Conservation (phyloP, 2,329 filamentous ascomycete genomes). For the Curvularia sp. region DNA sequence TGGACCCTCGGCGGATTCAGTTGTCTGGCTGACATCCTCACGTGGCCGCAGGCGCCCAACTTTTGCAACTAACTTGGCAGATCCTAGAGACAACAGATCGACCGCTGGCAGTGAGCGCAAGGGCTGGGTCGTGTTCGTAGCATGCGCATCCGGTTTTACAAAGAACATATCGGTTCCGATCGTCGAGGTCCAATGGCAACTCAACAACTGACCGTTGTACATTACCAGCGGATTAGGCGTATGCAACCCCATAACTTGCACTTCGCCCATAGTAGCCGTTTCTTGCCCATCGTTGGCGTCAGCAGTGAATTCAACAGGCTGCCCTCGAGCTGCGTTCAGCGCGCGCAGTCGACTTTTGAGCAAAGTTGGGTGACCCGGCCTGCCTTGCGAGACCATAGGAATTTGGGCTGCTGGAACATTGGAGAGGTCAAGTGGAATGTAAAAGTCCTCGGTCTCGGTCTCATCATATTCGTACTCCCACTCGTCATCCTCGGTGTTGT, state of each 20-base stretch:
- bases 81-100: constrained; percentile 75
- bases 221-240: constrained; percentile 77
- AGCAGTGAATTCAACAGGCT: constrained; percentile 16
- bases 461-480: constrained; percentile 69
- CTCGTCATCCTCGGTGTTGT: constrained; percentile 51
- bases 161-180: constrained; percentile 87
- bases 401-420: constrained; percentile 42
- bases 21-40: constrained; percentile 30
- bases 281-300: constrained; percentile 22
- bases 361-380: constrained; percentile 35
- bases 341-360: constrained; percentile 42
- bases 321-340: constrained; percentile 34
- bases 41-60: constrained; percentile 64
- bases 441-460: constrained; percentile 64
- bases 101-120: constrained; percentile 64
- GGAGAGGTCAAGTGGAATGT: constrained; percentile 66
- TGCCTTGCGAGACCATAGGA: constrained; percentile 26
- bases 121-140: constrained; percentile 46
- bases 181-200: constrained; percentile 80
- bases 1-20: constrained; percentile 9
- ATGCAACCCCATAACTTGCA: constrained; percentile 87
- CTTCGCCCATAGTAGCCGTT: constrained; percentile 47
- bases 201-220: constrained; percentile 79
- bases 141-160: constrained; percentile 40
- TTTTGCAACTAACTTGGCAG: constrained; percentile 72